phyloP scores from a whole-genome alignment of 768 basidiomycete genomes.

The Bullera alba region DNA sequence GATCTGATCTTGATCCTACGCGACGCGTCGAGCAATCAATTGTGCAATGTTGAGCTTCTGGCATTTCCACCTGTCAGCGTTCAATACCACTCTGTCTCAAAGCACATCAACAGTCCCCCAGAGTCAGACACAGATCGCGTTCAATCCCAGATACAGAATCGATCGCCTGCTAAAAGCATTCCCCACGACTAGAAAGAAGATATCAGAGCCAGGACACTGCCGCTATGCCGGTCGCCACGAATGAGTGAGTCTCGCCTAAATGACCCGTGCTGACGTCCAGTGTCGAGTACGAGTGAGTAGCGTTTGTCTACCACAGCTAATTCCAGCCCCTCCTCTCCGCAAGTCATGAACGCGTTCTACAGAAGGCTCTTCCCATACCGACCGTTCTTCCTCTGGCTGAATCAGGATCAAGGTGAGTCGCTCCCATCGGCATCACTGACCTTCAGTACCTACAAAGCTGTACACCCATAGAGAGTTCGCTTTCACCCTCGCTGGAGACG shows the following conservation, averaged over 20 bases:
- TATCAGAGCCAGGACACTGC: too few species aligned
- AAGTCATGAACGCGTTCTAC: slow-evolving; percentile 75
- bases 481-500: slow-evolving; percentile 82
- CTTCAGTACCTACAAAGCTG: slow-evolving; percentile 56
- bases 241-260: not conserved
- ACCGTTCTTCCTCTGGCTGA: slow-evolving; percentile 87
- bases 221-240: not conserved
- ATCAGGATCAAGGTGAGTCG: slow-evolving; percentile 65
- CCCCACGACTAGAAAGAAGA: too few species aligned
- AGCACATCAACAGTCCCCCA: too few species aligned
- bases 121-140: too few species aligned
- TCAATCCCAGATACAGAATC: too few species aligned
- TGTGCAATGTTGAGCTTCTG: too few species aligned
- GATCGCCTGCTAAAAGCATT: too few species aligned
- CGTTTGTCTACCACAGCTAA: not conserved
- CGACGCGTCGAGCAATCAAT: too few species aligned
- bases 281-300: slow-evolving; percentile 1
- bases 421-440: not conserved
- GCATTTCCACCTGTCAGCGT: too few species aligned
- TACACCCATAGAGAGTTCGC: slow-evolving; percentile 95
- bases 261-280: not conserved
- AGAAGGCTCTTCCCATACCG: slow-evolving; percentile 88
- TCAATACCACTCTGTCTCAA: too few species aligned
- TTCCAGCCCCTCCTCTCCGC: slow-evolving; percentile 50
- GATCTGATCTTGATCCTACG: too few species aligned